These are phyloP conservation scores for Phytophthora macrochlamydospora DNA, from an alignment of 352 stramenopile genomes.

Conservation along the genomic window DNA sequence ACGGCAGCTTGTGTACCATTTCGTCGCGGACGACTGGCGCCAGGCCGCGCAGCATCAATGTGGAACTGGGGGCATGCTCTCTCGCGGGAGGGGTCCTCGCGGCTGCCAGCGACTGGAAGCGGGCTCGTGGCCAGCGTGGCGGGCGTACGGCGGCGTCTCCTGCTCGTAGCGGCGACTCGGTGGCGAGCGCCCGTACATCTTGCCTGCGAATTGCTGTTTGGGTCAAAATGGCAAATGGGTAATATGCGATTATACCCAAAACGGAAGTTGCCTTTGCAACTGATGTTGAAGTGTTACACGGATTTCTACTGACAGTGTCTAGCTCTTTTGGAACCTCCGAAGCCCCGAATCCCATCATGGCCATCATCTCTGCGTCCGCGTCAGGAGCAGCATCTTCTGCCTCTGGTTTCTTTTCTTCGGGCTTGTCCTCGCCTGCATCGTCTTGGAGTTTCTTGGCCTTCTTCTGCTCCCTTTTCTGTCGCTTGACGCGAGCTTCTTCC, in stretches of 20 bases:
- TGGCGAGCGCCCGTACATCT: constrained; percentile 20
- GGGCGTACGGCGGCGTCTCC: constrained; percentile 4
- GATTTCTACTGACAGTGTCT: constrained; percentile 13
- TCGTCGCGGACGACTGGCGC: constrained; percentile 52
- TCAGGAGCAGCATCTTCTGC: constrained; percentile 15
- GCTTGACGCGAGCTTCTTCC: constrained; percentile 69
- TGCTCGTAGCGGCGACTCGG: background rate
- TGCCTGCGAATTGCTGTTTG: background rate
- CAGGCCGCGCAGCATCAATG: constrained; percentile 67
- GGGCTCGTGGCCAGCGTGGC: background rate
- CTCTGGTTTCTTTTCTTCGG: constrained; percentile 24
- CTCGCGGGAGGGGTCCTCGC: background rate
- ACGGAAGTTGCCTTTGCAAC: background rate
- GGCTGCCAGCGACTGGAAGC: constrained; percentile 2
- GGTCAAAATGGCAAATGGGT: background rate
- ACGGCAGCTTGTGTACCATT: constrained; percentile 56
- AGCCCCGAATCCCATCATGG: constrained; percentile 93
- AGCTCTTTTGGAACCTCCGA: constrained; percentile 79
- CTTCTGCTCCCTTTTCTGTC: constrained; percentile 77
- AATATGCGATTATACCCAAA: background rate
- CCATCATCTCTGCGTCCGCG: constrained; percentile 86
- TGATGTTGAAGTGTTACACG: background rate
- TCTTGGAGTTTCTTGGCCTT: constrained; percentile 61
- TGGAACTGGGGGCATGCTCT: constrained; percentile 52
- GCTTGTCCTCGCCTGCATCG: background rate